A percentile compares a stretch with the other conserved stretches of the same genome.
These are phyloP conservation scores for Boletus pseudo-olivaceus DNA, from an alignment of 768 basidiomycete genomes.

Conservation along the genomic window DNA sequence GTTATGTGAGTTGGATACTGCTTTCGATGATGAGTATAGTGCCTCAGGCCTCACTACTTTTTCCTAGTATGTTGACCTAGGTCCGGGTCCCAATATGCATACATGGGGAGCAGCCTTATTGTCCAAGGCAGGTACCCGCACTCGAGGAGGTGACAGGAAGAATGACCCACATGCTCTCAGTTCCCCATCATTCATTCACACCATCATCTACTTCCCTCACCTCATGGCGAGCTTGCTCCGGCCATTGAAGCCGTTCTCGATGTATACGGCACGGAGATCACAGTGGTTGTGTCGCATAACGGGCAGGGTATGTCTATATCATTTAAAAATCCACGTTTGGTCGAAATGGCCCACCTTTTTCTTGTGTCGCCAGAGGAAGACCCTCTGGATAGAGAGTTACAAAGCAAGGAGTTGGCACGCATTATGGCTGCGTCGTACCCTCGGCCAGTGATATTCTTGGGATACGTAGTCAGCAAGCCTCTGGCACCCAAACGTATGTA, in stretches of 20 bases:
- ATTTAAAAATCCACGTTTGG: neutral
- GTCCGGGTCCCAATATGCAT: slow-evolving; percentile 83
- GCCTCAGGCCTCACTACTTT: slow-evolving; percentile 6
- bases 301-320: slow-evolving; percentile 67
- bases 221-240: slow-evolving; percentile 80
- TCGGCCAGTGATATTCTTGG: slow-evolving; percentile 73
- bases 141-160: neutral
- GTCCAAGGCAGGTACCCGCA: slow-evolving; percentile 53
- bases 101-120: slow-evolving; percentile 86
- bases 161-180: slow-evolving; percentile 32
- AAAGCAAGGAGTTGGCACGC: slow-evolving; percentile 74
- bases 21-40: neutral
- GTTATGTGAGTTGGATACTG: slow-evolving; percentile 57
- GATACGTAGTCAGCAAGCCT: slow-evolving; percentile 76
- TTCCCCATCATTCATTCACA: slow-evolving; percentile 86
- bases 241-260: slow-evolving; percentile 86
- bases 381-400: slow-evolving; percentile 81
- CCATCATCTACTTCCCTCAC: slow-evolving; percentile 86
- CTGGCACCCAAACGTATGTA: slow-evolving; percentile 58
- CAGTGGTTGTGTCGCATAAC: slow-evolving; percentile 87
- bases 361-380: slow-evolving; percentile 65
- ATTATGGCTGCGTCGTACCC: slow-evolving; percentile 72
- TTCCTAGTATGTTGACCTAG: slow-evolving; percentile 76
- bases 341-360: neutral
- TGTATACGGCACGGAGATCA: slow-evolving; percentile 71